phyloP scores from a whole-genome alignment of 108 stramenopile species.

The Chaetoceros muelleri region DNA sequence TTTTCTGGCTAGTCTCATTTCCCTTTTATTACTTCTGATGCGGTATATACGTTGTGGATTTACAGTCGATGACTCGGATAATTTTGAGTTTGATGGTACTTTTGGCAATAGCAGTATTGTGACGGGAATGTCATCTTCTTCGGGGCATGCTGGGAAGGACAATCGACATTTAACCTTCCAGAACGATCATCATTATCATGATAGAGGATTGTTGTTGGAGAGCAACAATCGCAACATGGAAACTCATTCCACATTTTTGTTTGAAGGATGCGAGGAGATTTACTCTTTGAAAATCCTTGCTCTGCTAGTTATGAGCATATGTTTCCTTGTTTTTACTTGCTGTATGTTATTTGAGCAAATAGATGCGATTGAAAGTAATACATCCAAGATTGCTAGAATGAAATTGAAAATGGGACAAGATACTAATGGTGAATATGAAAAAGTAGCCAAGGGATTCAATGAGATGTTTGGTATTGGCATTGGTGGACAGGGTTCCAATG shows the following conservation, averaged over 20 bases:
- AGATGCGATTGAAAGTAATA: conserved; percentile 76
- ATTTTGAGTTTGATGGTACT: too few species aligned
- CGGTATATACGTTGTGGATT: conserved; percentile 41
- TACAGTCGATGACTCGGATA: background rate
- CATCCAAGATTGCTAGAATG: conserved; percentile 89
- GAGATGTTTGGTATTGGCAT: conserved; percentile 60
- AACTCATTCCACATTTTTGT: background rate
- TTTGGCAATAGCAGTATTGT: too few species aligned
- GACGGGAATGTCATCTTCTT: too few species aligned
- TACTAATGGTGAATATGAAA: conserved; percentile 43
- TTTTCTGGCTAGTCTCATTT: conserved; percentile 55
- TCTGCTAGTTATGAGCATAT: conserved; percentile 38
- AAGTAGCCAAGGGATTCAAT: conserved; percentile 74
- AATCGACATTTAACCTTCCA: too few species aligned
- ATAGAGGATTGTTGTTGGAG: too few species aligned
- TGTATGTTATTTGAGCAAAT: conserved; percentile 93
- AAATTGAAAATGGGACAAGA: conserved; percentile 64
- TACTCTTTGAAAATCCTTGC: conserved; percentile 7
- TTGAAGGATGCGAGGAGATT: background rate
- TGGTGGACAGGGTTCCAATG: conserved; percentile 55
- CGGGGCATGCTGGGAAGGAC: too few species aligned
- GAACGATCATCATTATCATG: too few species aligned
- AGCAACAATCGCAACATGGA: too few species aligned
- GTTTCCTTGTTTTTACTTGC: conserved; percentile 91
- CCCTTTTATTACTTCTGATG: conserved; percentile 53